Conservation (phyloP, 371 early-diverging fungal species). For the Mucor circinelloides region DNA sequence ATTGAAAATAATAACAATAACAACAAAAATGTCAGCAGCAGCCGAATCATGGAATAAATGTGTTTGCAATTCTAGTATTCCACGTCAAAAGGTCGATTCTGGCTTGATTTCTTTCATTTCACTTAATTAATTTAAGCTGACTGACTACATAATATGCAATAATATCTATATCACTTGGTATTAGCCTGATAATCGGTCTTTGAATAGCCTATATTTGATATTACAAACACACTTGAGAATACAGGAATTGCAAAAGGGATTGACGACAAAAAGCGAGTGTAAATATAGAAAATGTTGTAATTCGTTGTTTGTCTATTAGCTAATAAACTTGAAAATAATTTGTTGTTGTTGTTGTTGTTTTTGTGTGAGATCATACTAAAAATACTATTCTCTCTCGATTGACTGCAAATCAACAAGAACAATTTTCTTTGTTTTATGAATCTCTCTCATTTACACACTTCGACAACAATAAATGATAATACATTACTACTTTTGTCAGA, state of each 20-base stretch:
- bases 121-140: background rate
- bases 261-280: background rate
- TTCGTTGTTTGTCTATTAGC: background rate
- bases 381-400: background rate
- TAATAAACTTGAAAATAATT: background rate
- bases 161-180: background rate
- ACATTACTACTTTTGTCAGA: background rate
- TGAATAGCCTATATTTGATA: background rate
- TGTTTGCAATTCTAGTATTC: background rate
- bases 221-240: background rate
- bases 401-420: background rate
- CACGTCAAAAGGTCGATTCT: background rate
- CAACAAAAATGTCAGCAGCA: background rate
- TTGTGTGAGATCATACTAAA: background rate
- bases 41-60: background rate
- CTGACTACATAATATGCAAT: background rate
- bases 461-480: background rate
- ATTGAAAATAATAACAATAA: conserved; percentile 11
- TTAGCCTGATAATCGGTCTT: background rate
- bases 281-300: background rate
- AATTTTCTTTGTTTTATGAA: background rate
- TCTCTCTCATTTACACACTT: background rate
- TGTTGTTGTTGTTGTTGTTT: background rate
- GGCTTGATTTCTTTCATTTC: background rate
- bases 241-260: background rate